Base-by-base conservation (phyloP, 176 grass and related monocot species). In the Otatea glauca region DNA sequence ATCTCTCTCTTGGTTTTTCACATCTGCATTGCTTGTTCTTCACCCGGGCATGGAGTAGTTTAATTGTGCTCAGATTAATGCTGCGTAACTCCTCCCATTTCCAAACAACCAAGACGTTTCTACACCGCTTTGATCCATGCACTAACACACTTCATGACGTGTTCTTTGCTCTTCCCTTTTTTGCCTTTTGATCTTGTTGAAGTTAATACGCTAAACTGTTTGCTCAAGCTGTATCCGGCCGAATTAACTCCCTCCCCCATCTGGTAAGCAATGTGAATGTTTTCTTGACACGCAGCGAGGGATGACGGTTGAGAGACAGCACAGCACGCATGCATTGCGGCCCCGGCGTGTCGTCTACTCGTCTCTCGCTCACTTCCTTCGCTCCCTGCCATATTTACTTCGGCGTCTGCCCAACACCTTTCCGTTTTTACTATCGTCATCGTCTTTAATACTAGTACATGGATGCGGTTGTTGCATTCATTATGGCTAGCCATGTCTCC, bases 181-280 rank as follows among this genome's bases (percentile, higher is more conserved):
- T 13, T 78, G 45, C 66, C 84, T 38, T 82, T 72, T 60, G 61
- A 50, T 18, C 25, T 54, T 23, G 67, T 54, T 23, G 67, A 14
- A 47, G 29, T 87, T 59, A 87, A 79, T 83, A 25, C 70, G 21
- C 16, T 55, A 78, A 73, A 60, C 83, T 35, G 72, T 27, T 81
- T 63, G 56, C 49, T 10, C 14, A 25, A 16, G n/a, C 29, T 70
- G 65, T 71, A 45, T 51, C 16, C 21, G 74, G 72, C 16, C 21
- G 74, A 73, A 86, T 50, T 83, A 67, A 86, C 88, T 86, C 18
- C 54, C 60, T 55, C 20, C 74, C 23, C 15, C 27, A 20, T 66
- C 48, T 72, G 73, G 65, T 73, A 83, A 83, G 73, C 74, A 55
- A 18, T 73, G 84, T 48, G 47, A 51, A 74, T 42, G 79, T 65